Percentiles rank a stretch among this genome's conserved stretches.
phyloP scores from a whole-genome alignment of 2,329 filamentous ascomycete species.

The Helminthosporium solani region DNA sequence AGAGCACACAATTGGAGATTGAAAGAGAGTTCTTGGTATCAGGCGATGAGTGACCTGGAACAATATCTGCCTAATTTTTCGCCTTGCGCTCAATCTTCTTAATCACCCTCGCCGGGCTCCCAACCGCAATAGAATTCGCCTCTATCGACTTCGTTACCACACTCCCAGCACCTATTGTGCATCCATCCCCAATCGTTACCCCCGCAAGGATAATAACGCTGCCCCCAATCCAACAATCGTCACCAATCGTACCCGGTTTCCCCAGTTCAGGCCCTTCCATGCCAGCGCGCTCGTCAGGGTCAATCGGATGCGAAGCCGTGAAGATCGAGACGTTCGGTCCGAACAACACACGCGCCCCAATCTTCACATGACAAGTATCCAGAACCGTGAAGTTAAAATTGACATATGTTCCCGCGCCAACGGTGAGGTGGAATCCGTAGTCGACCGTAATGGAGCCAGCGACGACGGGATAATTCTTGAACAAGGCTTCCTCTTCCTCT shows the following conservation, averaged over 20 bases:
- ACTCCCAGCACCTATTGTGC: constrained; percentile 44
- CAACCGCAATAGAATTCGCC: constrained; percentile 40
- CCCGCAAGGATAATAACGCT: constrained; percentile 40
- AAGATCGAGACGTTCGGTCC: constrained; percentile 56
- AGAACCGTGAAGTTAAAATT: constrained; percentile 51
- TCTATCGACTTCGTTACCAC: constrained; percentile 45
- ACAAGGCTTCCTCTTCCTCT: constrained; percentile 5
- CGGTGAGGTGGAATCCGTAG: constrained; percentile 64
- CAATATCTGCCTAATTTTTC: neutral
- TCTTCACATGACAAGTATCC: constrained; percentile 54
- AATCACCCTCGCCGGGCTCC: constrained; percentile 58
- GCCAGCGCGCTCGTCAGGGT: constrained; percentile 46
- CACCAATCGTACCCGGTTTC: constrained; percentile 49
- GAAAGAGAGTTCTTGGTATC: neutral
- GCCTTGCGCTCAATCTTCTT: constrained; percentile 3
- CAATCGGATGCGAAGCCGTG: constrained; percentile 54
- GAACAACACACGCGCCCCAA: constrained; percentile 55
- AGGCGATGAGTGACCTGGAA: neutral
- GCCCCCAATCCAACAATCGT: constrained; percentile 16
- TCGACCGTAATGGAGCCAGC: constrained; percentile 46
- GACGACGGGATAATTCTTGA: constrained; percentile 1
- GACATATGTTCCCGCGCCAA: constrained; percentile 62
- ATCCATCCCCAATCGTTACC: constrained; percentile 45
- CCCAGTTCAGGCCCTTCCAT: constrained; percentile 53
- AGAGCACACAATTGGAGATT: neutral